Evolutionary conservation across 2,329 filamentous ascomycete genomes (phyloP).

Genomic region (Gyromitra esculenta): DNA sequence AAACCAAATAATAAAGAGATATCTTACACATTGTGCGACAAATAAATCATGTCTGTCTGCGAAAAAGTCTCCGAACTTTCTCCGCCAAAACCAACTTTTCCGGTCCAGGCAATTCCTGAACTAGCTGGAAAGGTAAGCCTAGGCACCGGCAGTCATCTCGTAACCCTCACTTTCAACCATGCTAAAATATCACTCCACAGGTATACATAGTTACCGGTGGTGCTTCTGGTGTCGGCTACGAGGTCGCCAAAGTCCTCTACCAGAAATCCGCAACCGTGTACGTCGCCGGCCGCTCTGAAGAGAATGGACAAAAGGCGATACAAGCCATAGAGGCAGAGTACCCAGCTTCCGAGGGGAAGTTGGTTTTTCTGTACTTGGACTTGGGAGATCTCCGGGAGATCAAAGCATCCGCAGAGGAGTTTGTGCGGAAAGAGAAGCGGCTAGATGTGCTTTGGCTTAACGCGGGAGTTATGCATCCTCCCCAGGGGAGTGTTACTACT

Average conservation of each 20-base stretch:
- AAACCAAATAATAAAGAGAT: not conserved
- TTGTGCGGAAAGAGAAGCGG: conserved; percentile 58
- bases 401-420: conserved; percentile 57
- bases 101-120: conserved; percentile 62
- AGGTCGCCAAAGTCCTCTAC: conserved; percentile 67
- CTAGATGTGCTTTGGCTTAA: conserved; percentile 64
- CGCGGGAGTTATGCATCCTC: conserved; percentile 63
- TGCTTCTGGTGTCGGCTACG: conserved; percentile 65
- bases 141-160: not conserved
- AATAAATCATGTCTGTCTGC: not conserved
- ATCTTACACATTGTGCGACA: not conserved
- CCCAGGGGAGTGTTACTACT: conserved; percentile 61
- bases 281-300: conserved; percentile 64
- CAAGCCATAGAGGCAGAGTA: conserved; percentile 60
- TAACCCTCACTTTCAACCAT: not conserved
- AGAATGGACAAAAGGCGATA: conserved; percentile 64
- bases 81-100: conserved; percentile 62
- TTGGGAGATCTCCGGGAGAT: conserved; percentile 61
- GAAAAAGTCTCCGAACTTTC: conserved; percentile 55
- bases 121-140: conserved; percentile 60
- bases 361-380: conserved; percentile 64
- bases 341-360: conserved; percentile 61
- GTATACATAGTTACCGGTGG: conserved; percentile 65
- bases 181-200: not conserved
- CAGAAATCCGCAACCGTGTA: conserved; percentile 67